Percentiles rank a stretch among this genome's conserved stretches.
These are phyloP conservation scores for Chloromonas sp. DNA, from an alignment of 163 green algal species.

Conservation along the genomic window DNA sequence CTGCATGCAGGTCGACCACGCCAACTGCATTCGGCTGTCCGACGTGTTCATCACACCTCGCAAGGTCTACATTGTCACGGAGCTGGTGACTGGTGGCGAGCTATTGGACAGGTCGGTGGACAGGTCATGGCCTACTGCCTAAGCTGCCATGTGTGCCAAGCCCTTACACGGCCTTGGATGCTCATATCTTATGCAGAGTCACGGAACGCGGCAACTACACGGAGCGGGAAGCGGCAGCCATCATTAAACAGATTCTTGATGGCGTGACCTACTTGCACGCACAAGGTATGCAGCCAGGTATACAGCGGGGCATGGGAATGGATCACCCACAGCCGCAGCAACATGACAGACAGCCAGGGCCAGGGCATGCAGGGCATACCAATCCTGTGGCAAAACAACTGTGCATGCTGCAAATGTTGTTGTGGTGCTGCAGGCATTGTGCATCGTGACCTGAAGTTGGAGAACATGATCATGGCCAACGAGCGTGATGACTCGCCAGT, in stretches of 20 bases:
- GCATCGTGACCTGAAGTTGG: constrained; percentile 76
- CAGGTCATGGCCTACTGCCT: neutral
- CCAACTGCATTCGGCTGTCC: constrained; percentile 74
- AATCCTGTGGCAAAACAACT: no score
- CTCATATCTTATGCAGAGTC: constrained; percentile 36
- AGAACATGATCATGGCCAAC: constrained; percentile 78
- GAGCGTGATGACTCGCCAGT: constrained; percentile 49
- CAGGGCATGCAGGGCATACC: neutral
- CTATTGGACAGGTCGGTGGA: constrained; percentile 61
- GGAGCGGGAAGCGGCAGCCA: constrained; percentile 55
- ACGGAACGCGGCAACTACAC: constrained; percentile 73
- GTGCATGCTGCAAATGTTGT: neutral
- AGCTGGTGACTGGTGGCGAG: constrained; percentile 73
- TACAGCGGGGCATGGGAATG: neutral
- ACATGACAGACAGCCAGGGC: no score
- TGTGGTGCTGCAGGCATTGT: constrained; percentile 55
- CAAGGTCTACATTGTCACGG: constrained; percentile 75
- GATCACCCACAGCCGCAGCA: neutral
- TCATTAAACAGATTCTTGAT: constrained; percentile 69
- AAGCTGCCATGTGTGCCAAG: neutral
- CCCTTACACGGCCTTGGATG: neutral
- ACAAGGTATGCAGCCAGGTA: constrained; percentile 33
- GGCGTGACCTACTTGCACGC: constrained; percentile 71
- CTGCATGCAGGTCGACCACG: constrained; percentile 58
- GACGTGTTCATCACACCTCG: constrained; percentile 67